Evolutionary conservation across 75 land plant genomes (phyloP).

Genomic region (Ceratopteris richardii): DNA sequence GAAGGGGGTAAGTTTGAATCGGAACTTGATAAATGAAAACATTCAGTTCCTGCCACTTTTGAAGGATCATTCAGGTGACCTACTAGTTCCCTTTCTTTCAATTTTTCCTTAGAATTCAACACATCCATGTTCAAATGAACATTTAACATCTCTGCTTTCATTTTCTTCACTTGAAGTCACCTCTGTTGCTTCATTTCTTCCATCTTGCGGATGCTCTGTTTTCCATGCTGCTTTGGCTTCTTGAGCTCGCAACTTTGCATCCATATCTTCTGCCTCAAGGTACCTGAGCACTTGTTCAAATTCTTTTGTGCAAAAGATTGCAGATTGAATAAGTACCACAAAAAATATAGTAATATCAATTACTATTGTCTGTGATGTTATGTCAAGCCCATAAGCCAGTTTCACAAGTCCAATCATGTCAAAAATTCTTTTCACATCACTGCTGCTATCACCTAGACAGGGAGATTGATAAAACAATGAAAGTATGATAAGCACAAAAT

Average conservation of each 20-base stretch:
- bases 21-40: too few species aligned
- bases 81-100: too few species aligned
- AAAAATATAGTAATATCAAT: constrained; percentile 93
- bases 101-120: constrained; percentile 27
- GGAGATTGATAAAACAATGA: constrained; percentile 97
- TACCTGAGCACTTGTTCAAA: constrained; percentile 84
- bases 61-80: too few species aligned
- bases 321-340: constrained; percentile 78
- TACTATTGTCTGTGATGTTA: constrained; percentile 85
- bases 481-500: constrained; percentile 70
- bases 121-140: constrained; percentile 58
- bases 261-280: constrained; percentile 92
- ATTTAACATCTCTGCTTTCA: constrained; percentile 91
- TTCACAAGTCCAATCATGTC: constrained; percentile 83
- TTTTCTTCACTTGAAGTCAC: constrained; percentile 90
- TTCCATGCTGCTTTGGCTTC: constrained; percentile 95
- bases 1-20: too few species aligned
- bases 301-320: constrained; percentile 70
- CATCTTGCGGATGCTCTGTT: constrained; percentile 77
- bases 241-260: constrained; percentile 78
- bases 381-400: constrained; percentile 89
- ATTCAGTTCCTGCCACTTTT: too few species aligned
- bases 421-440: constrained; percentile 41
- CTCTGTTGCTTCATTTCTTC: constrained; percentile 75
- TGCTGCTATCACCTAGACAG: constrained; percentile 51